A percentile compares a stretch with the other conserved stretches of the same genome.
Conservation (phyloP, 352 stramenopile species). For the Phytophthora parvispora region DNA sequence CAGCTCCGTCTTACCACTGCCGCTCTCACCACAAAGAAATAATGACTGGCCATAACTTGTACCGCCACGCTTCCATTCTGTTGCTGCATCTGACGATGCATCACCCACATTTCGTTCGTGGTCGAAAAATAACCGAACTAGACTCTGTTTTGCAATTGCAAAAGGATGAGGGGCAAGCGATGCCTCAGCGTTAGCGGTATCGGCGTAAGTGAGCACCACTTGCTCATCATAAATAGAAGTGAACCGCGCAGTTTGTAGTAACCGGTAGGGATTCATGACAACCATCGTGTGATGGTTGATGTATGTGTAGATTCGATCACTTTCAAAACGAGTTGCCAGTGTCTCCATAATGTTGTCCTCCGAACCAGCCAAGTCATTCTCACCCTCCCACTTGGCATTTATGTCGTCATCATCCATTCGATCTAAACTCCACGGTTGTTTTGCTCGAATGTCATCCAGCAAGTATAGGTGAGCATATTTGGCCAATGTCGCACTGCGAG, state of each 20-base stretch:
- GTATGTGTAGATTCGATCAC: slow-evolving; percentile 71
- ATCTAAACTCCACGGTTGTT: slow-evolving; percentile 70
- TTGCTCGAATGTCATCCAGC: slow-evolving; percentile 62
- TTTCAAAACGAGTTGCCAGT: slow-evolving; percentile 50
- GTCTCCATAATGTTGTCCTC: slow-evolving; percentile 22
- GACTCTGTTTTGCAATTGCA: slow-evolving; percentile 73
- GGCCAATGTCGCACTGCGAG: slow-evolving; percentile 73
- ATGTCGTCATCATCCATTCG: slow-evolving; percentile 57
- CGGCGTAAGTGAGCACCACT: slow-evolving; percentile 70
- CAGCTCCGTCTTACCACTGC: slow-evolving; percentile 82
- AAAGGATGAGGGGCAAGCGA: slow-evolving; percentile 75
- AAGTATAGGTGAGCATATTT: slow-evolving; percentile 87
- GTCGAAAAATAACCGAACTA: slow-evolving; percentile 58
- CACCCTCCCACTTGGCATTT: slow-evolving; percentile 8
- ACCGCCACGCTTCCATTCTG: slow-evolving; percentile 3
- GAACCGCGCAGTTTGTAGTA: slow-evolving; percentile 79
- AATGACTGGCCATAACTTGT: slow-evolving; percentile 33
- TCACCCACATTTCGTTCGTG: neutral
- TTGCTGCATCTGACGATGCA: neutral
- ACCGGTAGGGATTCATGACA: slow-evolving; percentile 76
- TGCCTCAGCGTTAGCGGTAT: slow-evolving; percentile 50
- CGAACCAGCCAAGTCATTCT: neutral
- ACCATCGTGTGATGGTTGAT: slow-evolving; percentile 72
- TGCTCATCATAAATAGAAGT: slow-evolving; percentile 90
- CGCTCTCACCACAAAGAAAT: slow-evolving; percentile 73